These are phyloP conservation scores for Leishmania aethiopica DNA, from an alignment of 208 protist genomes.

Conservation along the genomic window DNA sequence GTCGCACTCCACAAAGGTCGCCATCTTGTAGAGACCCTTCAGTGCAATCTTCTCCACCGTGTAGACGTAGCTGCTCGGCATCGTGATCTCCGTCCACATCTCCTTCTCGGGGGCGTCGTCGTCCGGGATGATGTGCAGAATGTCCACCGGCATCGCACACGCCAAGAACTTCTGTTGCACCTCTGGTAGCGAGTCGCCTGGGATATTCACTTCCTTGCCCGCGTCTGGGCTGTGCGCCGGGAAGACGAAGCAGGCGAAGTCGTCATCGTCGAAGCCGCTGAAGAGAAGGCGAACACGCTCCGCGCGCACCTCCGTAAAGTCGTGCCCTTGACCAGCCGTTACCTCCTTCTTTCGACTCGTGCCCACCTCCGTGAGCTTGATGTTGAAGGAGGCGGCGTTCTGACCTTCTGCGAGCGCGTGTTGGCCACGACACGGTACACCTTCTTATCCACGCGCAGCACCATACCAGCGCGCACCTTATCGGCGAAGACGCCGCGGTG, in stretches of 20 bases:
- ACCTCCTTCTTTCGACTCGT: slow-evolving; percentile 83
- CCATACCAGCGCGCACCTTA: slow-evolving; percentile 85
- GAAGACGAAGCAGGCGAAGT: slow-evolving; percentile 90
- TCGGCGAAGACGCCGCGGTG: slow-evolving; percentile 82
- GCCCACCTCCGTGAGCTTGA: slow-evolving; percentile 85
- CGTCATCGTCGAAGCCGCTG: slow-evolving; percentile 91
- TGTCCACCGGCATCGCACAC: slow-evolving; percentile 87
- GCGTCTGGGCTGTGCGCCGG: slow-evolving; percentile 79
- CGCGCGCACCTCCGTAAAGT: slow-evolving; percentile 81
- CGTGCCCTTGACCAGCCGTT: slow-evolving; percentile 81
- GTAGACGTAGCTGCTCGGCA: slow-evolving; percentile 88
- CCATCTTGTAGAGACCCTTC: slow-evolving; percentile 91
- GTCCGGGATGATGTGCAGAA: slow-evolving; percentile 83
- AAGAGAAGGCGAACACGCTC: slow-evolving; percentile 86
- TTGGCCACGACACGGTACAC: slow-evolving; percentile 80
- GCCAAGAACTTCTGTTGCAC: slow-evolving; percentile 83
- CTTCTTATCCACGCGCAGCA: slow-evolving; percentile 79
- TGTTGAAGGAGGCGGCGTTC: slow-evolving; percentile 88
- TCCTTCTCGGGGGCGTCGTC: slow-evolving; percentile 71
- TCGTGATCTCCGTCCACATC: slow-evolving; percentile 80
- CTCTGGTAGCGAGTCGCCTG: slow-evolving; percentile 71
- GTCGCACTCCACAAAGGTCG: slow-evolving; percentile 86
- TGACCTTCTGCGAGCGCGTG: slow-evolving; percentile 91
- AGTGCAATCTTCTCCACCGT: slow-evolving; percentile 86
- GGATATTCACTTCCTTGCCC: slow-evolving; percentile 82